These are phyloP conservation scores for Salix dunnii DNA, from an alignment of 345 rosid species.

Conservation along the genomic window DNA sequence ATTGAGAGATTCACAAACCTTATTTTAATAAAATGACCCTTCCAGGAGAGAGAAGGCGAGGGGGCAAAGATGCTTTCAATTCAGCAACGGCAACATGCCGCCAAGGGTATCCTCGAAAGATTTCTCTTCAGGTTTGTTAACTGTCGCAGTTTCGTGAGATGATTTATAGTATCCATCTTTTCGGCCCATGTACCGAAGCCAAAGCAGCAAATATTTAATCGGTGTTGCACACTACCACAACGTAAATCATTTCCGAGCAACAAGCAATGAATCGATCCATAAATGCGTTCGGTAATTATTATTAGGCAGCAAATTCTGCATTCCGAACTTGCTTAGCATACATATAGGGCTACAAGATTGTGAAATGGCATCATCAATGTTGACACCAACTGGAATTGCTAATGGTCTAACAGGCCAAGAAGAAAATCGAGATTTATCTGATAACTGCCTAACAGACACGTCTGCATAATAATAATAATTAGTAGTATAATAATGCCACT, in stretches of 20 bases:
- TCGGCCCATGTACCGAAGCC: background rate
- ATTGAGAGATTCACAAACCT: too few relatives aligned
- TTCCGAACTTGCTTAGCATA: background rate
- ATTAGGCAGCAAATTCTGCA: background rate
- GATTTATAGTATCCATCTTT: background rate
- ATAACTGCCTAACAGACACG: background rate
- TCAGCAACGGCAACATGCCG: background rate
- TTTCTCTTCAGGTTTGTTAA: background rate
- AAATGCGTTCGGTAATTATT: background rate
- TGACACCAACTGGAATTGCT: background rate
- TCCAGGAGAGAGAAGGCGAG: background rate
- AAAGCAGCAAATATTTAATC: background rate
- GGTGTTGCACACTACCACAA: background rate
- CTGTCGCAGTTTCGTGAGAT: background rate
- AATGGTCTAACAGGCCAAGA: background rate
- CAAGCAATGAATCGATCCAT: background rate
- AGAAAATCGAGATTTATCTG: background rate
- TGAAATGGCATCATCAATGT: background rate
- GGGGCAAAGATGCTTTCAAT: background rate
- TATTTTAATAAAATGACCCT: too few relatives aligned
- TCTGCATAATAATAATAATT: background rate
- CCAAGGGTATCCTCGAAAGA: too few relatives aligned
- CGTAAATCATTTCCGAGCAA: background rate
- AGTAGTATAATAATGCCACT: too few relatives aligned
- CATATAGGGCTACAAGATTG: background rate